Base-by-base conservation (phyloP, 2,329 filamentous ascomycete species). In the Monosporascus sp. region DNA sequence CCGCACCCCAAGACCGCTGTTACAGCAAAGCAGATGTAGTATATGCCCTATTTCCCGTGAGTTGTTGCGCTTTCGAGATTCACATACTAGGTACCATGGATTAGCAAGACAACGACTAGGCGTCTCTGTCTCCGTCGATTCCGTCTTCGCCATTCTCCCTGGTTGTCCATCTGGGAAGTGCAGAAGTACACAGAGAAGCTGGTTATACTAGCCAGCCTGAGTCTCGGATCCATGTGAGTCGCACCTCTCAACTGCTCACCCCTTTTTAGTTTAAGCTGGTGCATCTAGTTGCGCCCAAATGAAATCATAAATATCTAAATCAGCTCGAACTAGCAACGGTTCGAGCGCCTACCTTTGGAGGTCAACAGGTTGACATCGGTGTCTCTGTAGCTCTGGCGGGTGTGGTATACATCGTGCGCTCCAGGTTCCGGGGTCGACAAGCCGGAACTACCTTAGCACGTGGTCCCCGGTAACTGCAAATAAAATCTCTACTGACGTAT, bases 111-210 rank as follows among this genome's bases (percentile, higher is more conserved):
- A 2, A 22, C 20, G 20, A 22, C n/a, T 26, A 55, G 53, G 50
- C 15, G 28, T 52, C 15, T 55, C 49, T 41, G 40, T 55, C 5
- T 17, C 52, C 38, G 47, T 55, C 26, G 53, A 55, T 26, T 50
- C 52, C 49, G 43, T 55, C 35, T 52, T 55, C n/a, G 50, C 53
- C 38, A 35, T 55, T 5, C 47, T 55, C 53, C 53, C 3, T 55
- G 53, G 53, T 20, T 50, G 5, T 50, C 50, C 28, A 48, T 52
- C 46, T 55, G 40, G 48, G 48, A 31, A 28, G 35, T 55, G 5
- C 40, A 48, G 24, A 38, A 50, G 24, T 24, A 43, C 14, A 38
- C 37, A n/a, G 53, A 55, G 15, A 52, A 50, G 37, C 15, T 55
- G 6, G 40, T 52, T n/a, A 52, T 55, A 14, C 50, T 52, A 7